Conservation (phyloP, 805 yeast genomes). For the Zygotorulaspora chibaensis region DNA sequence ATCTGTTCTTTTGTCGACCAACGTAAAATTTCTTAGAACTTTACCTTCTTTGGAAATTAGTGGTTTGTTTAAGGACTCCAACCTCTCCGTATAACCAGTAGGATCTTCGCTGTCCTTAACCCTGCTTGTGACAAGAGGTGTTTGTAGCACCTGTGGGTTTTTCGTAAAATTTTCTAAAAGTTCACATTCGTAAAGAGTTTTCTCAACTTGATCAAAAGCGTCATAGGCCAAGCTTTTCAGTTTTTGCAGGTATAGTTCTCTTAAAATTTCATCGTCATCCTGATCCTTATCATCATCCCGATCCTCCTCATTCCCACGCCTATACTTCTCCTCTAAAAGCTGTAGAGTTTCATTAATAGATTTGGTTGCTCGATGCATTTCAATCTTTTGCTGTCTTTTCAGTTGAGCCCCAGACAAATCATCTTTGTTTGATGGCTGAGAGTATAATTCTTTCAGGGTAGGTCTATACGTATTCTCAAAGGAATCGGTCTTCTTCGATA, state of each 20-base stretch:
- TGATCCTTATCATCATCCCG: conserved; percentile 7
- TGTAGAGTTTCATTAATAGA: conserved; percentile 44
- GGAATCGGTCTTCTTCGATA: conserved; percentile 38
- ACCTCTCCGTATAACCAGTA: conserved; percentile 56
- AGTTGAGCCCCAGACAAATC: conserved; percentile 30
- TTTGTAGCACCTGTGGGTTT: conserved; percentile 13
- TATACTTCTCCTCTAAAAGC: conserved; percentile 36
- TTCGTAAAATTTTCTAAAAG: conserved; percentile 46
- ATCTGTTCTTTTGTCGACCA: conserved; percentile 55
- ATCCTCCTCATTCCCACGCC: conserved; percentile 32
- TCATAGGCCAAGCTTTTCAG: conserved; percentile 48
- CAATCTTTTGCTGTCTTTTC: conserved; percentile 70
- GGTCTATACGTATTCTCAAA: conserved; percentile 43
- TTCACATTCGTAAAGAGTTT: conserved; percentile 59
- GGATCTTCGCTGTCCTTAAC: conserved; percentile 28
- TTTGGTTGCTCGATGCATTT: conserved; percentile 57
- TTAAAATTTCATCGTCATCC: conserved; percentile 61
- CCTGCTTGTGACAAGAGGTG: conserved; percentile 16
- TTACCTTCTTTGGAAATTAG: conserved; percentile 69
- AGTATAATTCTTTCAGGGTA: conserved; percentile 30
- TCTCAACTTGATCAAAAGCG: conserved; percentile 54
- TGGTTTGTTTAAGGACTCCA: conserved; percentile 51
- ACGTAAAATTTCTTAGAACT: conserved; percentile 78
- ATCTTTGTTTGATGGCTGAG: conserved; percentile 16
- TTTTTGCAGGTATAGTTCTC: conserved; percentile 54